These are phyloP conservation scores for Henningerozyma blattae DNA, from an alignment of 805 yeast genomes.

Conservation along the genomic window DNA sequence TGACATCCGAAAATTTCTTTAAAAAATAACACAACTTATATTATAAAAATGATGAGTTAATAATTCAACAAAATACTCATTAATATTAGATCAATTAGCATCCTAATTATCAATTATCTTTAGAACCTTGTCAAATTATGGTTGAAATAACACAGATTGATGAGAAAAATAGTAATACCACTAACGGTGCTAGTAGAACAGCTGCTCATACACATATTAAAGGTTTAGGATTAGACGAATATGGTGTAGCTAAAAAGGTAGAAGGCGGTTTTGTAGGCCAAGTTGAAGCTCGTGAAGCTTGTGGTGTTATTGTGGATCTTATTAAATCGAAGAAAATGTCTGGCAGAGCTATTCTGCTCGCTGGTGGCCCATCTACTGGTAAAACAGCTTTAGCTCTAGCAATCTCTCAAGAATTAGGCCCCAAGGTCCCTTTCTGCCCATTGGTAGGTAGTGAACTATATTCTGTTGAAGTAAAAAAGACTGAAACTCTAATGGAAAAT, in stretches of 20 bases:
- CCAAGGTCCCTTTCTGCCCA: slow-evolving; percentile 96
- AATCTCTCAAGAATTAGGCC: slow-evolving; percentile 90
- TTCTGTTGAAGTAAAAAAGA: slow-evolving; percentile 94
- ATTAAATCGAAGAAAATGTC: slow-evolving; percentile 87
- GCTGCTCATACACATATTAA: slow-evolving; percentile 97
- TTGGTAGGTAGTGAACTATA: slow-evolving; percentile 90
- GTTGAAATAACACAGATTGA: slow-evolving; percentile 2
- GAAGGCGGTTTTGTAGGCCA: slow-evolving; percentile 84
- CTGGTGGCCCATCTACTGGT: slow-evolving; percentile 98
- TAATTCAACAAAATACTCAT: too few relatives aligned
- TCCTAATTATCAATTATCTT: background rate
- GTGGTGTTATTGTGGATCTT: slow-evolving; percentile 89
- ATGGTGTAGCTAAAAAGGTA: slow-evolving; percentile 66
- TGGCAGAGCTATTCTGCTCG: slow-evolving; percentile 89
- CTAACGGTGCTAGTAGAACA: slow-evolving; percentile 35
- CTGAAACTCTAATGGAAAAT: slow-evolving; percentile 92
- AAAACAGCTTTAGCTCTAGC: slow-evolving; percentile 96
- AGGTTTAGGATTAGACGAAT: slow-evolving; percentile 89
- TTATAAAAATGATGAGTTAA: too few relatives aligned
- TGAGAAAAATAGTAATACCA: slow-evolving; percentile 1
- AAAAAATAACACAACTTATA: too few relatives aligned
- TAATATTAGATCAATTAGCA: too few relatives aligned
- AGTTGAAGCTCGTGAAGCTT: slow-evolving; percentile 70
- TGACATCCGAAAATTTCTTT: too few relatives aligned
- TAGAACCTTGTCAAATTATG: background rate